A percentile compares a stretch with the other conserved stretches of the same genome.
phyloP scores from a whole-genome alignment of 768 basidiomycete genomes.

The Psilocybe azurescens region DNA sequence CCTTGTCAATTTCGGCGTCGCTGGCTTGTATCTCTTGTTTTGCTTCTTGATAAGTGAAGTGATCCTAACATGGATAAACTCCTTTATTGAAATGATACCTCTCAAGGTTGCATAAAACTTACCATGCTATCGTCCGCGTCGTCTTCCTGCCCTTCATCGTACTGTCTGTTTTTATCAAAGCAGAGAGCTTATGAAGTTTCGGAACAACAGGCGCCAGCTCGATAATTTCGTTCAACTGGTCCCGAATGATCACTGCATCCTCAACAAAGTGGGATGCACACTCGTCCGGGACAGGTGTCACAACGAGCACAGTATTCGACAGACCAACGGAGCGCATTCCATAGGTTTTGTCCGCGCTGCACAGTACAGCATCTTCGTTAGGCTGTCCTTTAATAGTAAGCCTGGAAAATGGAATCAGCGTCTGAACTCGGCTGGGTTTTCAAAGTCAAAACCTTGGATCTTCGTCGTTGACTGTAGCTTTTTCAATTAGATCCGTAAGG shows the following conservation, averaged over 20 bases:
- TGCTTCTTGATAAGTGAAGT: constrained; percentile 66
- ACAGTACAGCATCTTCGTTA: constrained; percentile 88
- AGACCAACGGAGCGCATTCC: constrained; percentile 82
- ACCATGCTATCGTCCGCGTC: constrained; percentile 53
- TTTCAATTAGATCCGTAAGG: constrained; percentile 64
- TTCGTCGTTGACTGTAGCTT: constrained; percentile 40
- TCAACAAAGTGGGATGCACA: constrained; percentile 32
- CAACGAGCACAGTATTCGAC: constrained; percentile 86
- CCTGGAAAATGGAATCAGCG: constrained; percentile 39
- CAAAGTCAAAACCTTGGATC: constrained; percentile 20
- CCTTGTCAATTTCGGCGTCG: constrained; percentile 70
- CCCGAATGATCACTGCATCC: constrained; percentile 69
- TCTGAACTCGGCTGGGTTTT: background rate
- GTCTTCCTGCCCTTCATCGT: constrained; percentile 73
- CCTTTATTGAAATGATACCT: background rate
- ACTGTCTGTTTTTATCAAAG: constrained; percentile 69
- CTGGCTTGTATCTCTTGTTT: constrained; percentile 78
- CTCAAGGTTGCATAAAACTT: background rate
- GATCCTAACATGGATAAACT: constrained; percentile 18
- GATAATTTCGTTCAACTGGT: constrained; percentile 82
- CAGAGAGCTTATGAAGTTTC: constrained; percentile 67
- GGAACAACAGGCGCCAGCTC: constrained; percentile 85
- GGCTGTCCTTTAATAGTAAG: constrained; percentile 82
- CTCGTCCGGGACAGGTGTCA: constrained; percentile 53
- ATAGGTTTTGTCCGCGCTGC: constrained; percentile 83